Base-by-base conservation (phyloP, 371 early-diverging fungal species). In the Mucor racemosus region DNA sequence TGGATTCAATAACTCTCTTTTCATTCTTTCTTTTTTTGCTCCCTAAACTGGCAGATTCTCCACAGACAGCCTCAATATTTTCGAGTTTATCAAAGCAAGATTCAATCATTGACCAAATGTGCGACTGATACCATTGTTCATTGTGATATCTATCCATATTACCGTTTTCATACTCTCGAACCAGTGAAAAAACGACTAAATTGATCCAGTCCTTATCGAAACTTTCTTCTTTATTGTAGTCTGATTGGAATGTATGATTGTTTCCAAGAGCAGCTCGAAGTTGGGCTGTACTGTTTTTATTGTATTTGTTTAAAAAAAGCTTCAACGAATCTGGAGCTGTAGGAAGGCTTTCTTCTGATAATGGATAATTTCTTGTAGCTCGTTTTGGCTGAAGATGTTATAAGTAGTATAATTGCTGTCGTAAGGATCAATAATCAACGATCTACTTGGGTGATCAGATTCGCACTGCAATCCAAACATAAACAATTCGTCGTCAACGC, bases 31-130 rank as follows among this genome's bases (percentile, higher is more conserved):
- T 35, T 17, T n/a, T 60, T 17, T 35, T 44, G 5, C 8, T 60
- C 0, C 17, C 34, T 3, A 46, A 14, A 33, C 46, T 46, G 5
- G 33, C 31, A 33, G 40, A 33, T 55, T 63, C 55, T 4, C 63
- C 55, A 17, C 14, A 11, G 31, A 54, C 56, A 54, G 64, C 64
- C 14, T 42, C 64, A 9, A 63, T 42, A 13, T 56, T 41, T 41
- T 63, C 14, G n/a, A 55, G n/a, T 3, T 21, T 19, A 55, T 55
- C 56, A 42, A 64, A 64, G 34, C 56, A 36, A 19, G 44, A 11
- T 33, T 69, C 65, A 13, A 61, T 65, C 70, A 69, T 69, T 50
- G 50, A 48, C 70, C 70, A 69, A 21, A 62, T 65, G 36, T 69
- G 44, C 1, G 62, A 39, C 53, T 69, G 70, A 57, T 65, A 69